Evolutionary conservation across 176 grass and related monocot species (phyloP).

Genomic region (Sorghum bicolor): DNA sequence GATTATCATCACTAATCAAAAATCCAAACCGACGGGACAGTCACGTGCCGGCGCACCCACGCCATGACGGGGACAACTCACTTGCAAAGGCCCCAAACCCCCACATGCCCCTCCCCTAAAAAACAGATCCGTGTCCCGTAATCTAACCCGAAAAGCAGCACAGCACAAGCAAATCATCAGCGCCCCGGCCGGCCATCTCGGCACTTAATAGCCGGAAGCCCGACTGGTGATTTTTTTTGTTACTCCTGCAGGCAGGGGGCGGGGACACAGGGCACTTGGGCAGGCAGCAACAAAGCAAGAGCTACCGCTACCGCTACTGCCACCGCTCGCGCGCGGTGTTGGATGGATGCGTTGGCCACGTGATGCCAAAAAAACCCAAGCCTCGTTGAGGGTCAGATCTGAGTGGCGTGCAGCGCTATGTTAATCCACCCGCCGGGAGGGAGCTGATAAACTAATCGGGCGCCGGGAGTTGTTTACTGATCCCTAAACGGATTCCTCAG

Average conservation of each 20-base stretch:
- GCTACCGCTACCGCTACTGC: background rate
- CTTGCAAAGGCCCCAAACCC: constrained; percentile 32
- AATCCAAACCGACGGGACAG: background rate
- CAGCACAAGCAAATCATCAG: background rate
- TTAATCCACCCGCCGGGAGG: constrained; percentile 8
- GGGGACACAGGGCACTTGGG: no score
- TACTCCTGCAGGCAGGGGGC: background rate
- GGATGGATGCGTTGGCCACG: constrained; percentile 45
- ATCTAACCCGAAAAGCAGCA: background rate
- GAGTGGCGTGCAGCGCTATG: background rate
- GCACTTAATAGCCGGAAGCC: background rate
- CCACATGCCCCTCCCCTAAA: constrained; percentile 36
- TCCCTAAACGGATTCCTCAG: constrained; percentile 47
- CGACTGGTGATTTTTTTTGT: background rate
- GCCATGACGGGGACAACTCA: constrained; percentile 46
- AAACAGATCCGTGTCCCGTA: constrained; percentile 45
- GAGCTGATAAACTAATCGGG: background rate
- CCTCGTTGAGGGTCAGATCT: constrained; percentile 26
- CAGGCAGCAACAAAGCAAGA: constrained; percentile 8
- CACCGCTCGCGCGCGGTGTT: background rate
- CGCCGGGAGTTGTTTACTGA: constrained; percentile 31
- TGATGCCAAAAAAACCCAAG: constrained; percentile 7
- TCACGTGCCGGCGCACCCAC: constrained; percentile 39
- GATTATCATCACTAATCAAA: background rate
- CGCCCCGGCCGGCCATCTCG: background rate